Evolutionary conservation across 352 stramenopile genomes (phyloP).

Genomic region (Phytophthora citrophthora): DNA sequence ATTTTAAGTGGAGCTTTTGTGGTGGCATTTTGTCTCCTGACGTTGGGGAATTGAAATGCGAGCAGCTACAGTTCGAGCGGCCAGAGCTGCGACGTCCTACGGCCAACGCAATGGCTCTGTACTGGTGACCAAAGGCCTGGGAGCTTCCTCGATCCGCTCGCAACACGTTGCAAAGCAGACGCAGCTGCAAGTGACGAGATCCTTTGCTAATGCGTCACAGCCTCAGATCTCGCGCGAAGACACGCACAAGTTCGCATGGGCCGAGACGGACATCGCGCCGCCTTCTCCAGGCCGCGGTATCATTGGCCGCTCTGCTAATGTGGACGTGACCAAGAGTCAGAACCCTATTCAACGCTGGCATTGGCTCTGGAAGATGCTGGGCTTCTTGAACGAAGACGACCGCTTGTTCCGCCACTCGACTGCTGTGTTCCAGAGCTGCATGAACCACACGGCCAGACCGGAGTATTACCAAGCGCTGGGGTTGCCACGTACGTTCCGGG

Average conservation of each 20-base stretch:
- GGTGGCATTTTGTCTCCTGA: no score
- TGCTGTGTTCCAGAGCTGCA: conserved; percentile 83
- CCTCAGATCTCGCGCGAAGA: conserved; percentile 3
- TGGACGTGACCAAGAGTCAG: conserved; percentile 76
- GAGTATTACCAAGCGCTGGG: conserved; percentile 78
- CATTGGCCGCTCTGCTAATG: conserved; percentile 78
- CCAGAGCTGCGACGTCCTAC: conserved; percentile 7
- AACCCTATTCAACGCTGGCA: conserved; percentile 75
- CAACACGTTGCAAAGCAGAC: background rate
- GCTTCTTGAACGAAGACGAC: conserved; percentile 90
- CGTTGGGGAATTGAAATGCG: conserved; percentile 13
- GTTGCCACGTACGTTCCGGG: conserved; percentile 87
- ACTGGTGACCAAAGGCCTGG: conserved; percentile 4
- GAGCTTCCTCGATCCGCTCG: conserved; percentile 5
- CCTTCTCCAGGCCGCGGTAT: conserved; percentile 76
- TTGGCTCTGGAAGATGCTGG: conserved; percentile 84
- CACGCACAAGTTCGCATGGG: conserved; percentile 66
- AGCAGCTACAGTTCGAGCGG: conserved; percentile 13
- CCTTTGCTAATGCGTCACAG: conserved; percentile 11
- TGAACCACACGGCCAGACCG: conserved; percentile 78
- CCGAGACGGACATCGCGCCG: conserved; percentile 80
- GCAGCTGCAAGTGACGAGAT: conserved; percentile 5
- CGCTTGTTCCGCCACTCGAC: conserved; percentile 76
- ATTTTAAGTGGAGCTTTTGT: no score
- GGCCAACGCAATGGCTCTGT: conserved; percentile 11